Conservation (phyloP, 495 filamentous ascomycete species). For the Lasiosphaeria ovina region DNA sequence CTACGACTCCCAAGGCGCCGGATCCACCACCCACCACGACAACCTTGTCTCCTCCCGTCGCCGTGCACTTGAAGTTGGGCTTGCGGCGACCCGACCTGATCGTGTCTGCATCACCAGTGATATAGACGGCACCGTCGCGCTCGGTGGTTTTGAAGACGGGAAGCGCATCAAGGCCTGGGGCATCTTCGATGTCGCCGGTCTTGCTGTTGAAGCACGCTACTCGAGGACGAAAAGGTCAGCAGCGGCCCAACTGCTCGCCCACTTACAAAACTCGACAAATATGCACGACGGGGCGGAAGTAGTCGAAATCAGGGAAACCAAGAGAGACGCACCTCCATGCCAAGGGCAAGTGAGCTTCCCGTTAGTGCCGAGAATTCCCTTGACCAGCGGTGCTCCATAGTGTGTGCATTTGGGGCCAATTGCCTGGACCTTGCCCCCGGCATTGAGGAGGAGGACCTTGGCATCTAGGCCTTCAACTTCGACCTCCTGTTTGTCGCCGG, state of each 20-base stretch:
- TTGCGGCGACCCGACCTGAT: conserved; percentile 74
- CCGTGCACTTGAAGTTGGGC: conserved; percentile 67
- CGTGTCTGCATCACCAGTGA: conserved; percentile 73
- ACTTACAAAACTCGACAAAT: too few species aligned
- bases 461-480: conserved; percentile 87
- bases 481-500: conserved; percentile 79
- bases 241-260: not conserved
- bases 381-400: conserved; percentile 82
- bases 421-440: conserved; percentile 71
- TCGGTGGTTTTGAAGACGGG: conserved; percentile 75
- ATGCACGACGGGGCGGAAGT: too few species aligned
- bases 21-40: conserved; percentile 89
- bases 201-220: conserved; percentile 84
- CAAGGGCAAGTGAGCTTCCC: conserved; percentile 89
- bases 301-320: too few species aligned
- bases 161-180: conserved; percentile 80
- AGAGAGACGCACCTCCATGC: conserved; percentile 71
- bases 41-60: conserved; percentile 62
- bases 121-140: conserved; percentile 78
- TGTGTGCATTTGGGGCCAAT: conserved; percentile 88
- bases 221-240: conserved; percentile 15
- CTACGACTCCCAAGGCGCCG: conserved; percentile 74
- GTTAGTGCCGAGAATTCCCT: conserved; percentile 76
- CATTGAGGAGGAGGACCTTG: conserved; percentile 81
- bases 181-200: conserved; percentile 93